Percentiles rank a stretch among this genome's conserved stretches.
phyloP scores from a whole-genome alignment of 371 early-diverging fungal species.

The Rhizopus sp. region DNA sequence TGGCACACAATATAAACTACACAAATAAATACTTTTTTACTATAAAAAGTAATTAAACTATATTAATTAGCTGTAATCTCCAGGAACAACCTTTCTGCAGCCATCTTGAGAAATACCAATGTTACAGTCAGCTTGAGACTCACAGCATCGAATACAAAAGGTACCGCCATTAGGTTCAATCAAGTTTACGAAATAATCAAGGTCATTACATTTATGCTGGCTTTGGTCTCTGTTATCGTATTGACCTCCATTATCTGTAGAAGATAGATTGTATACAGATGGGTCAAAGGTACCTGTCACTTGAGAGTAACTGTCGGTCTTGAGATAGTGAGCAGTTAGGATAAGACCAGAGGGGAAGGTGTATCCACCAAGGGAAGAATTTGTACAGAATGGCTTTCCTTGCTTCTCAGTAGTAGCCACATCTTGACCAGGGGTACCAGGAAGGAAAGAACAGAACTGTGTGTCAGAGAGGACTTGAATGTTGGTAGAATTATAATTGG shows the following conservation, averaged over 20 bases:
- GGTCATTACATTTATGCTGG: conserved; percentile 35
- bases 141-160: conserved; percentile 41
- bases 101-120: conserved; percentile 23
- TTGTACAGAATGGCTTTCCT: conserved; percentile 36
- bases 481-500: conserved; percentile 12
- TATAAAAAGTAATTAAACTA: not conserved
- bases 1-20: no score
- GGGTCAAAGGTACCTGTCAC: conserved; percentile 53
- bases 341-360: conserved; percentile 52
- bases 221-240: conserved; percentile 48
- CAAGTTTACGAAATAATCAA: conserved; percentile 42
- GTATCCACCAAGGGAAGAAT: conserved; percentile 21
- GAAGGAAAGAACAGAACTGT: conserved; percentile 47
- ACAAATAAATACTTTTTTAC: no score
- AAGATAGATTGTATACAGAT: conserved; percentile 32
- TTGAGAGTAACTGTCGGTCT: conserved; percentile 43
- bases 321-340: conserved; percentile 36
- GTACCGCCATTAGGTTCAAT: conserved; percentile 38
- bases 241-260: conserved; percentile 55
- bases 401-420: conserved; percentile 42
- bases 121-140: conserved; percentile 16
- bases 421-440: conserved; percentile 36
- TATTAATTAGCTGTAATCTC: conserved; percentile 15
- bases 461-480: conserved; percentile 30
- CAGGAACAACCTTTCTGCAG: conserved; percentile 23